Percentiles rank a stretch among this genome's conserved stretches.
These are phyloP conservation scores for Conticribra weissflogii DNA, from an alignment of 108 stramenopile genomes.

Conservation along the genomic window DNA sequence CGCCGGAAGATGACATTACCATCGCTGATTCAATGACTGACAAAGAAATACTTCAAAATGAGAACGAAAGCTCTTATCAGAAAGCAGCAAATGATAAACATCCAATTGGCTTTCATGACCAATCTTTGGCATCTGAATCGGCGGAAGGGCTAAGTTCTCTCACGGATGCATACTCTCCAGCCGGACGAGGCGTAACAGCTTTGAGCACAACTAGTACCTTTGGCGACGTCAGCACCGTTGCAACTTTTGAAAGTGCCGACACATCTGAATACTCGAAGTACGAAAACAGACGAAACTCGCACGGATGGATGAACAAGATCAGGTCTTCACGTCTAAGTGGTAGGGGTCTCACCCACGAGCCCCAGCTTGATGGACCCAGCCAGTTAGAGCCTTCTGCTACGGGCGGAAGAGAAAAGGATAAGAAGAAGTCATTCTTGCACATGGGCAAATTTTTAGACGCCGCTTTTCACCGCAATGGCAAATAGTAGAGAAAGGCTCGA, in stretches of 20 bases:
- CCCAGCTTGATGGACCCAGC: neutral
- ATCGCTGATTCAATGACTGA: neutral
- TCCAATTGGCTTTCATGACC: slow-evolving; percentile 12
- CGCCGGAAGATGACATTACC: slow-evolving; percentile 23
- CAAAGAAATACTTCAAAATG: slow-evolving; percentile 12
- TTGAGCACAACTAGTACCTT: slow-evolving; percentile 6
- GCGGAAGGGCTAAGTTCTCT: slow-evolving; percentile 17
- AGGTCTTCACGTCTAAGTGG: slow-evolving; percentile 27
- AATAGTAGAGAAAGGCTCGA: slow-evolving; percentile 1
- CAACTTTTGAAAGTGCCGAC: slow-evolving; percentile 26
- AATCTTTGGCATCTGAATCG: slow-evolving; percentile 12
- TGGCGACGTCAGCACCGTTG: slow-evolving; percentile 13
- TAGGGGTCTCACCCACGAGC: neutral
- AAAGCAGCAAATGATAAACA: slow-evolving; percentile 1
- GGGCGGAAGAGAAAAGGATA: slow-evolving; percentile 15
- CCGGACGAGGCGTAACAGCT: slow-evolving; percentile 1
- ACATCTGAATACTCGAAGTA: slow-evolving; percentile 13
- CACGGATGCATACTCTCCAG: slow-evolving; percentile 12
- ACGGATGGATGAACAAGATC: slow-evolving; percentile 38
- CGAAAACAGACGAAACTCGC: slow-evolving; percentile 10
- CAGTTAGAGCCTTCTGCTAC: neutral
- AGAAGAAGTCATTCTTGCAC: slow-evolving; percentile 44
- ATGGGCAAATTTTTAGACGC: slow-evolving; percentile 24
- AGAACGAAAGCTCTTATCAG: slow-evolving; percentile 4
- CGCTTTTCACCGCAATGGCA: slow-evolving; percentile 18